Base-by-base conservation (phyloP, 108 stramenopile genomes). In the Conticribra weissflogii region DNA sequence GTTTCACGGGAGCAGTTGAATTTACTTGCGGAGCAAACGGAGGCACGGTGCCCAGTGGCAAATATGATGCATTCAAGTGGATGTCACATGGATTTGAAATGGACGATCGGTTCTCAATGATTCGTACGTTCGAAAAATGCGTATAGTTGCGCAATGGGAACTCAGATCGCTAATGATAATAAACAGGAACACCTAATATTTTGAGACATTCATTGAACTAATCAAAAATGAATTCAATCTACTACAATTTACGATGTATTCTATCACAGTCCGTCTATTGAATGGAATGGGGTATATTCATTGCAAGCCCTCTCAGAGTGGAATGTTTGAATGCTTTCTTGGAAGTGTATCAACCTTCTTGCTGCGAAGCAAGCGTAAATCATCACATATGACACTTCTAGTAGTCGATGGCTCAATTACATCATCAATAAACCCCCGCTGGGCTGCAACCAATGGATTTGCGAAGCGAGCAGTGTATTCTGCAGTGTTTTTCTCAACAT, bases 241-340 rank as follows among this genome's bases (percentile, higher is more conserved):
- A n/a, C 7, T 16, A 31, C 56, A 31, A 57, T 29, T 31, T 16
- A 1, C 7, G 56, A 3, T 23, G 2, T 3, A 66, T 21, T 2
- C 48, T 24, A 34, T 24, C 53, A n/a, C n/a, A n/a, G n/a, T n/a
- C n/a, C n/a, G n/a, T n/a, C n/a, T n/a, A n/a, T n/a, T n/a, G n/a
- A n/a, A n/a, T n/a, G n/a, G n/a, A n/a, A n/a, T n/a, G n/a, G n/a
- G n/a, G n/a, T n/a, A n/a, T n/a, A n/a, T n/a, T n/a, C n/a, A n/a
- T n/a, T n/a, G n/a, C n/a, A n/a, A 29, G 57, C 47, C 14, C 34
- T 3, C 28, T 90, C 86, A 98, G 28, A 98, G 85, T 25, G 99
- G 99, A 68, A 98, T 96, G 81, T 98, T 98, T 64, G 94, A 86
- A 84, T 98, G 98, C 72, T 98, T 98, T 55, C 95, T 83, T 19